Percentiles rank a stretch among this genome's conserved stretches.
Evolutionary conservation across 2,329 filamentous ascomycete species (phyloP).

Genomic region (Ceratocystis lukuohia): DNA sequence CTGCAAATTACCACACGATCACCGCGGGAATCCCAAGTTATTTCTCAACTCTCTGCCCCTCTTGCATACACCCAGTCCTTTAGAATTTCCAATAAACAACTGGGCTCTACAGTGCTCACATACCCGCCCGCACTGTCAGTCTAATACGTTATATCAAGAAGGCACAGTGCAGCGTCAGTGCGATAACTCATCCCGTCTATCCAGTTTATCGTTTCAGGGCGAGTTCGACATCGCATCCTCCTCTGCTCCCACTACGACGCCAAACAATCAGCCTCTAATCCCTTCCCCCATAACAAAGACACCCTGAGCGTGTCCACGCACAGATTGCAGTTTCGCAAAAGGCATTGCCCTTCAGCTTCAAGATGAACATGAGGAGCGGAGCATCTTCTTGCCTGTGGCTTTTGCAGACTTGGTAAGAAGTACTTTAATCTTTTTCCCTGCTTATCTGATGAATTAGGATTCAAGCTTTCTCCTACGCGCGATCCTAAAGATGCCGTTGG

Average conservation of each 20-base stretch:
- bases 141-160: neutral
- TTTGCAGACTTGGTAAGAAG: neutral
- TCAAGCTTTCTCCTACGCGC: neutral
- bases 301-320: neutral
- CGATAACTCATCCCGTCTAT: neutral
- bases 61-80: neutral
- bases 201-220: neutral
- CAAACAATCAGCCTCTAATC: neutral
- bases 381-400: neutral
- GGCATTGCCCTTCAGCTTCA: neutral
- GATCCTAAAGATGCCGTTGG: neutral
- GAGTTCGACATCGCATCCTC: slow-evolving; percentile 2
- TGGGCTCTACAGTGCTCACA: neutral
- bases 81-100: neutral
- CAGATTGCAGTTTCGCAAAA: neutral
- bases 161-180: neutral
- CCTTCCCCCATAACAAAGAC: neutral
- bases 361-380: neutral
- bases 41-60: neutral
- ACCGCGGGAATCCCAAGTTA: neutral
- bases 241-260: slow-evolving; percentile 1
- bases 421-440: neutral
- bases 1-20: neutral
- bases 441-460: neutral
- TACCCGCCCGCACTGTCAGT: neutral